Evolutionary conservation across 192 early-diverging fungal genomes (phyloP), one percentile per base, ranked within the genome.

Genomic region (Helicostylum pulchrum): DNA sequence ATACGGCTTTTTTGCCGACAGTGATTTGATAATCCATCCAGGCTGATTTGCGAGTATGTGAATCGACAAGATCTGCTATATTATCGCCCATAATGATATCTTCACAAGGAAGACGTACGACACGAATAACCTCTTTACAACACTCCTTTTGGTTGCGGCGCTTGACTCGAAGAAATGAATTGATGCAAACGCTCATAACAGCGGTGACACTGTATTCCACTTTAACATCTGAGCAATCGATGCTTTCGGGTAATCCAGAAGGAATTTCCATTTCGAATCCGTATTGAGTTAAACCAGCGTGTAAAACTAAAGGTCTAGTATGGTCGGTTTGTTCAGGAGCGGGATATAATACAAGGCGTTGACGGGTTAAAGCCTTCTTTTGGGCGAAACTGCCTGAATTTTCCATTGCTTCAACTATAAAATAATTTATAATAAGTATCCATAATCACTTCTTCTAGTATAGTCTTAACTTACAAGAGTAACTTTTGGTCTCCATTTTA

Each of bases 241-340:
- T 26, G 0, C 34, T 60, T 21, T 60, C 58, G 2, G 58, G 58
- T 2, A 60, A 19, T 21, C 58, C 58, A 7, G 39, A 7, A 31
- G 58, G 58, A 30, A 60, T 20, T 15, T 60, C 17, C 58, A 60
- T 60, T 17, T 60, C 58, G 3, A 60, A 60, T 0, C 58, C 58
- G 9, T 42, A 60, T 15, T 47, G 58, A 4, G 58, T 60, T 30
- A 30, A 14, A 3, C 58, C 58, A 7, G 58, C 7, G 15, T 60
- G 34, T 7, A 60, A 46, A n/a, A 60, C 20, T 3, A 60, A 36
- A 8, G 58, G 31, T 15, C 30, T 30, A 39, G 36, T 39, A 10
- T 56, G 34, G 23, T n/a, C 8, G 2, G 43, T 14, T 12, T 23
- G n/a, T 14, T 31, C 58, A 26, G 8, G 19, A 11, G 58, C 30